These are phyloP conservation scores for Physcomitrium patens DNA, from an alignment of 225 moss, liverwort and hornwort species.

Conservation along the genomic window DNA sequence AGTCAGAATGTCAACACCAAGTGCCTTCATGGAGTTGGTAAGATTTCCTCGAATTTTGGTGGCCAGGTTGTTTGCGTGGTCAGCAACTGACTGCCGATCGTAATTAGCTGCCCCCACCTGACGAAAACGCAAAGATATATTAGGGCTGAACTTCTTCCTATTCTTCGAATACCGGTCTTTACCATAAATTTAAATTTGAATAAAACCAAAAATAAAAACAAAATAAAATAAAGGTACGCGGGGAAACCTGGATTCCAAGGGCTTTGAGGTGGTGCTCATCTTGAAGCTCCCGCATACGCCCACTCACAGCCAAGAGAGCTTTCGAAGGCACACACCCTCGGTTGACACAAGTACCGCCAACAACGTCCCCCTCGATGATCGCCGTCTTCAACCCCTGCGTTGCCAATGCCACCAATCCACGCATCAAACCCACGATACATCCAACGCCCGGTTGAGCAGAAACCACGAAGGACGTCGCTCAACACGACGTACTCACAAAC, in stretches of 20 bases:
- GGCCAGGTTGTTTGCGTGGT: conserved; percentile 87
- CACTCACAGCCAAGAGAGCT: conserved; percentile 93
- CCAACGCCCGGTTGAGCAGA: neutral
- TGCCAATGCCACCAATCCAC: neutral
- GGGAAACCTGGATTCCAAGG: conserved; percentile 82
- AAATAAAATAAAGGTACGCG: too few relatives aligned
- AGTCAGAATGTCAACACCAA: conserved; percentile 93
- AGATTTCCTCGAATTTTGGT: conserved; percentile 95
- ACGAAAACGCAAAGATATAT: conserved; percentile 5
- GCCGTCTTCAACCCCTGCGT: conserved; percentile 91
- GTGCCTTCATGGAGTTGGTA: conserved; percentile 93
- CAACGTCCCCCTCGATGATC: conserved; percentile 92
- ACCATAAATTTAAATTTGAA: neutral
- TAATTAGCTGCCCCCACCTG: conserved; percentile 87
- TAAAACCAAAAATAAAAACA: neutral
- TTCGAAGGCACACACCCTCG: conserved; percentile 98
- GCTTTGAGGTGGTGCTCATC: conserved; percentile 94
- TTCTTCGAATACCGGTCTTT: neutral
- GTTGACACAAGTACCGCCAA: conserved; percentile 99
- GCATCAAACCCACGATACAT: neutral
- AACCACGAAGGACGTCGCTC: neutral
- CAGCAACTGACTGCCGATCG: conserved; percentile 87
- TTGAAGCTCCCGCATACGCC: conserved; percentile 95
- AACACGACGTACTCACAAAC: neutral
- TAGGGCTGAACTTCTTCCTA: conserved; percentile 6